phyloP scores from a whole-genome alignment of 108 stramenopile genomes.

The Tribonema minus region DNA sequence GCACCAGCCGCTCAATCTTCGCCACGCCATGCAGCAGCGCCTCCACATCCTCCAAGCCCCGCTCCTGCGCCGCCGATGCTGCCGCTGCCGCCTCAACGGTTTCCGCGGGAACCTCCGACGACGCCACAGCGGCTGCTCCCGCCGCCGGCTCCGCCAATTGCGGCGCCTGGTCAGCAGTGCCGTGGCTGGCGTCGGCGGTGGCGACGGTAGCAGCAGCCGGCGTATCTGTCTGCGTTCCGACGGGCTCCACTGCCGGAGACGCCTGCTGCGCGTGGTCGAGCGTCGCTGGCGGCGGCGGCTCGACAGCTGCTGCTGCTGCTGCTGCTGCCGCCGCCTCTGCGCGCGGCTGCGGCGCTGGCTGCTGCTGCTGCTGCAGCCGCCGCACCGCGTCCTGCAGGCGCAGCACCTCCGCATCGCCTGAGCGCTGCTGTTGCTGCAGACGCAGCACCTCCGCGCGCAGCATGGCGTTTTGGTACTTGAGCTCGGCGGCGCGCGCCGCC shows the following conservation, averaged over 20 bases:
- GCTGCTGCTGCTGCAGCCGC: neutral
- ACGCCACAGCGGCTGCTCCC: neutral
- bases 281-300: neutral
- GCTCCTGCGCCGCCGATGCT: no score
- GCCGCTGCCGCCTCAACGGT: no score
- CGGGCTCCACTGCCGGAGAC: neutral
- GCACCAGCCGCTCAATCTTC: no score
- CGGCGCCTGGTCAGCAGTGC: neutral
- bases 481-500: neutral
- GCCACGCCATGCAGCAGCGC: no score
- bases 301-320: neutral
- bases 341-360: neutral
- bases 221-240: neutral
- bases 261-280: neutral
- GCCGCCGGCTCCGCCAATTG: neutral
- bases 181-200: neutral
- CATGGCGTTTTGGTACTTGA: constrained; percentile 1
- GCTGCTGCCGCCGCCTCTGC: neutral
- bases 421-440: neutral
- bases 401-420: neutral
- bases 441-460: neutral
- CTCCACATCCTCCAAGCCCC: no score
- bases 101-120: no score
- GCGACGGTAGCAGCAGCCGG: no score
- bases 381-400: neutral